These are phyloP conservation scores for Solanum paucissectum DNA, from an alignment of 257 asterid species.

Conservation along the genomic window DNA sequence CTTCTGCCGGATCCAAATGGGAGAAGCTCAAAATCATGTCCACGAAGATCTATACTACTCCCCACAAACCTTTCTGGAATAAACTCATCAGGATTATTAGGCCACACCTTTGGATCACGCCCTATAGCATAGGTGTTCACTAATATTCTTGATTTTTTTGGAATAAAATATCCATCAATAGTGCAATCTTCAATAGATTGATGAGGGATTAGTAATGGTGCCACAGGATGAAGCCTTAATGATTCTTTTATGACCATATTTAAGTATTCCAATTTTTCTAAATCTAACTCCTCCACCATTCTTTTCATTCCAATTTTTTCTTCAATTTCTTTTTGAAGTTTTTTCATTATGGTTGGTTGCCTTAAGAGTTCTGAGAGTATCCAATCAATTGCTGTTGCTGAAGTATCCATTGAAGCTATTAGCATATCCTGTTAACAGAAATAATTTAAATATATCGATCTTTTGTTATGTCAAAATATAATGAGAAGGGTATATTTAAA, in stretches of 20 bases:
- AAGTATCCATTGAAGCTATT: constrained; percentile 6
- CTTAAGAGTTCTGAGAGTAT: not conserved
- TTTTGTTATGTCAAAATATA: not conserved
- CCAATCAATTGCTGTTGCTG: constrained; percentile 10
- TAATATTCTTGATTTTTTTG: not conserved
- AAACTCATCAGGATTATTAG: not conserved
- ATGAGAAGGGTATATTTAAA: not conserved
- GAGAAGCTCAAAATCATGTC: not conserved
- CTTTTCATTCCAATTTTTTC: constrained; percentile 5
- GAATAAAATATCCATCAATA: constrained; percentile 7
- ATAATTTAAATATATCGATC: no score
- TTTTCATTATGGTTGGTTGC: not conserved
- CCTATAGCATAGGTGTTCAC: constrained; percentile 7
- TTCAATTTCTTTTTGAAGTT: constrained; percentile 7
- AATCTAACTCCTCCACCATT: constrained; percentile 5
- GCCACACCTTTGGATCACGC: not conserved
- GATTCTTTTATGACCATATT: constrained; percentile 16
- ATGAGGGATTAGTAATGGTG: constrained; percentile 6
- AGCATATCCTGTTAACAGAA: not conserved
- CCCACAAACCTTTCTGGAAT: not conserved
- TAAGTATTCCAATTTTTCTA: constrained; percentile 2
- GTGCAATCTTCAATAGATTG: constrained; percentile 12
- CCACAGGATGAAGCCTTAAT: constrained; percentile 14
- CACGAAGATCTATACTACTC: not conserved
- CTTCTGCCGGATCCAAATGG: not conserved